A percentile compares a stretch with the other conserved stretches of the same genome.
Conservation (phyloP, 2,329 filamentous ascomycete species). For the Penicillium sp. region DNA sequence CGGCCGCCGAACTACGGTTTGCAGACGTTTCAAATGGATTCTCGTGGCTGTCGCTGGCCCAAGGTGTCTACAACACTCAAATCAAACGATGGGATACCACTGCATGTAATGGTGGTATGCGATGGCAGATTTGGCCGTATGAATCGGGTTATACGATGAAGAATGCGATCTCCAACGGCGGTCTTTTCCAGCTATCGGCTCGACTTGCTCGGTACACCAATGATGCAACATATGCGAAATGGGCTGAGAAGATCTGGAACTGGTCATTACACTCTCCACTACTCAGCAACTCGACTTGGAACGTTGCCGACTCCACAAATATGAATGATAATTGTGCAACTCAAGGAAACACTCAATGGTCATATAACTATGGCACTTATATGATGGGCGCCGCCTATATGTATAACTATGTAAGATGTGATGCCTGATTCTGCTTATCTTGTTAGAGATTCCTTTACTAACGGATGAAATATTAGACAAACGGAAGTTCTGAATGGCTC, state of each 20-base stretch:
- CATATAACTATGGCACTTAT: conserved; percentile 68
- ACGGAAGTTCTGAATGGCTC: conserved; percentile 62
- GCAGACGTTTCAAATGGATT: conserved; percentile 58
- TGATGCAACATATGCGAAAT: conserved; percentile 68
- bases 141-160: conserved; percentile 85
- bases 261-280: conserved; percentile 64
- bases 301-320: conserved; percentile 69
- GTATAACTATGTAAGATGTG: conserved; percentile 64
- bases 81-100: conserved; percentile 71
- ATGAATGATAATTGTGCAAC: conserved; percentile 61
- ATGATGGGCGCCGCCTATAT: conserved; percentile 68
- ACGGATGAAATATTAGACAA: conserved; percentile 42
- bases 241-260: conserved; percentile 67
- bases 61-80: conserved; percentile 75
- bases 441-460: neutral
- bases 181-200: conserved; percentile 79
- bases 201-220: conserved; percentile 70
- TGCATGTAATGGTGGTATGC: conserved; percentile 72
- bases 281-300: conserved; percentile 64
- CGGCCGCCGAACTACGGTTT: conserved; percentile 69
- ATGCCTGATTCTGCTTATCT: neutral
- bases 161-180: conserved; percentile 79
- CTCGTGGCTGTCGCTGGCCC: conserved; percentile 61
- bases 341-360: conserved; percentile 68
- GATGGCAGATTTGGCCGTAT: conserved; percentile 79